Percentiles rank a stretch among this genome's conserved stretches.
These are phyloP conservation scores for Hyphopichia khmerensis DNA, from an alignment of 1,139 yeast species.

Conservation along the genomic window DNA sequence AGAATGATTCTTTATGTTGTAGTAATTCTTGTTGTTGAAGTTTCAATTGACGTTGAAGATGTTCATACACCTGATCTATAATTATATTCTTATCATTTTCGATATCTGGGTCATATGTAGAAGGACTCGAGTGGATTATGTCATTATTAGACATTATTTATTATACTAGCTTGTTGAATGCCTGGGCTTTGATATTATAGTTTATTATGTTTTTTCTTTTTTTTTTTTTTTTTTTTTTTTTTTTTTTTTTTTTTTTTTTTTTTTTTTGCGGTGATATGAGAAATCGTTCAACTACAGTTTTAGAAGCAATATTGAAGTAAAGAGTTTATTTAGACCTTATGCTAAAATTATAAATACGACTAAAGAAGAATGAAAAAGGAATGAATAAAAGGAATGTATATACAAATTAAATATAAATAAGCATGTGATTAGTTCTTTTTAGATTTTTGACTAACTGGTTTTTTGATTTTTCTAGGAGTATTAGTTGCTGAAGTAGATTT, in stretches of 20 bases:
- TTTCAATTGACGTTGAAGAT: slow-evolving; percentile 29
- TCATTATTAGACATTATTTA: not conserved
- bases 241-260: not conserved
- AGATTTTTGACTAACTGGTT: slow-evolving; percentile 15
- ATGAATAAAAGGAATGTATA: not conserved
- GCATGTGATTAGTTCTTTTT: slow-evolving; percentile 3
- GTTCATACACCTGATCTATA: slow-evolving; percentile 11
- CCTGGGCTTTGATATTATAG: too few species aligned
- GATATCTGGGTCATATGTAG: not conserved
- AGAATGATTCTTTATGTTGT: slow-evolving; percentile 24
- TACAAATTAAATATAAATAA: not conserved
- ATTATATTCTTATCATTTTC: not conserved
- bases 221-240: not conserved
- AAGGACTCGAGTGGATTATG: not conserved
- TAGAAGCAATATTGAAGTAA: not conserved
- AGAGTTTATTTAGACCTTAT: not conserved
- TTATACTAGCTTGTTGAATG: too few species aligned
- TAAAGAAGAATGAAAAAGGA: not conserved
- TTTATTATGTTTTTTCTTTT: too few species aligned
- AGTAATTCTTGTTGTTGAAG: slow-evolving; percentile 33
- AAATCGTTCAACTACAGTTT: too few species aligned
- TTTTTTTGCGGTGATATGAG: not conserved
- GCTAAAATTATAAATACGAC: not conserved
- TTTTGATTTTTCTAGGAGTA: slow-evolving; percentile 12
- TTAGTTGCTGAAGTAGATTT: slow-evolving; percentile 3